Percentiles rank a stretch among this genome's conserved stretches.
phyloP scores from a whole-genome alignment of 164 flowering plant genomes.

The Paratinospora sagittata region DNA sequence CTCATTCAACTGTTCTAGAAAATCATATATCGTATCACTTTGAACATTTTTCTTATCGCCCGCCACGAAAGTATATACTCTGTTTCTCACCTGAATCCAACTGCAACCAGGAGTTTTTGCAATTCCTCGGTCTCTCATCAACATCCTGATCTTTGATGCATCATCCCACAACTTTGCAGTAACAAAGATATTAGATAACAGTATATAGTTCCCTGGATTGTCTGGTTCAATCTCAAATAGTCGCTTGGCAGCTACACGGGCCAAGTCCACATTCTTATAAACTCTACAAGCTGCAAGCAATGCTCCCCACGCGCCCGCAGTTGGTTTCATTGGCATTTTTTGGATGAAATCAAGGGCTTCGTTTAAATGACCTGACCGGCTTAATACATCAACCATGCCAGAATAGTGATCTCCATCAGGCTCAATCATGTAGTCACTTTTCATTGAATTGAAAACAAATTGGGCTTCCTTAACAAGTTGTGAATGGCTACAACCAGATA shows the following conservation, averaged over 20 bases:
- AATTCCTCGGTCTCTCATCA: conserved; percentile 50
- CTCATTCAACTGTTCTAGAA: conserved; percentile 33
- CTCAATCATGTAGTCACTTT: conserved; percentile 26
- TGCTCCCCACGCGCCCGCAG: conserved; percentile 59
- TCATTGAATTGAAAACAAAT: conserved; percentile 39
- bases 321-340: conserved; percentile 49
- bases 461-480: conserved; percentile 43
- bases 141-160: conserved; percentile 43
- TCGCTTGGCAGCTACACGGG: conserved; percentile 36
- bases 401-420: conserved; percentile 54
- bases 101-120: conserved; percentile 50
- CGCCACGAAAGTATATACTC: conserved; percentile 39
- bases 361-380: conserved; percentile 49
- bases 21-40: conserved; percentile 30
- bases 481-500: conserved; percentile 58
- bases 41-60: conserved; percentile 36
- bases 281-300: conserved; percentile 55
- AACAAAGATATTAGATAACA: conserved; percentile 40
- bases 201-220: conserved; percentile 57
- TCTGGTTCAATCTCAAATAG: conserved; percentile 56
- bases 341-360: conserved; percentile 49
- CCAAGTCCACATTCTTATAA: conserved; percentile 48
- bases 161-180: conserved; percentile 43
- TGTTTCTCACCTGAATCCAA: conserved; percentile 51
- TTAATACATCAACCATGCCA: conserved; percentile 51